These are phyloP conservation scores for Pisolithus marmoratus DNA, from an alignment of 768 basidiomycete genomes.

Conservation along the genomic window DNA sequence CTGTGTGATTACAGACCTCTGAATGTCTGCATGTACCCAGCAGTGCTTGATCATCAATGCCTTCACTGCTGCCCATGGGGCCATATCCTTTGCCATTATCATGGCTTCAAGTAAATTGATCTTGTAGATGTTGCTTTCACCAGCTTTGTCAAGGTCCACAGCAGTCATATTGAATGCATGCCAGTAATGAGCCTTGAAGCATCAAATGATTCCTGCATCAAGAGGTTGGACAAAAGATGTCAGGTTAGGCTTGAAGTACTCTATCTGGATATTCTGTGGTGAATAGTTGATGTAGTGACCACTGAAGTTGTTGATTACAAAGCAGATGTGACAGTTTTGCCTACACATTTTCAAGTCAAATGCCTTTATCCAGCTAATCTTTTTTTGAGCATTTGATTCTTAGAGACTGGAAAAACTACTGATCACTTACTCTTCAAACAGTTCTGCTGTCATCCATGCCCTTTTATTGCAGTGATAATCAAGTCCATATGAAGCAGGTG, in stretches of 20 bases:
- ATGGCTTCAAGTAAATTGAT: slow-evolving; percentile 32
- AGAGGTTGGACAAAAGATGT: slow-evolving; percentile 33
- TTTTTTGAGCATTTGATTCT: background rate
- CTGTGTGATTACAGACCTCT: background rate
- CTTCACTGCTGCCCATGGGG: slow-evolving; percentile 28
- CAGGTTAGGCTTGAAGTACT: slow-evolving; percentile 23
- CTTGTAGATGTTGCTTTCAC: slow-evolving; percentile 29
- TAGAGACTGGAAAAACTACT: background rate
- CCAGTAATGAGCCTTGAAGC: slow-evolving; percentile 35
- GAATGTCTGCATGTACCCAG: slow-evolving; percentile 30
- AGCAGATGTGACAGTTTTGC: slow-evolving; percentile 8
- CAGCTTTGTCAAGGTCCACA: slow-evolving; percentile 27
- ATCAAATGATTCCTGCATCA: slow-evolving; percentile 10
- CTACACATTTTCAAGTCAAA: slow-evolving; percentile 14
- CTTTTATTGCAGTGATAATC: slow-evolving; percentile 34
- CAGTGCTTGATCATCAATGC: slow-evolving; percentile 30
- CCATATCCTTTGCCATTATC: slow-evolving; percentile 24
- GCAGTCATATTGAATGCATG: slow-evolving; percentile 19
- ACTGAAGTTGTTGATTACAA: slow-evolving; percentile 6
- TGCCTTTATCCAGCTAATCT: slow-evolving; percentile 19
- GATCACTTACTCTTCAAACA: slow-evolving; percentile 26
- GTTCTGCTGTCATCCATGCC: slow-evolving; percentile 33
- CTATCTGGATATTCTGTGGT: slow-evolving; percentile 1
- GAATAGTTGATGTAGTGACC: slow-evolving; percentile 1
- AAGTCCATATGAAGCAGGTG: slow-evolving; percentile 21